Evolutionary conservation across 805 yeast genomes (phyloP).

Genomic region (Wickerhamomyces sydowiorum): DNA sequence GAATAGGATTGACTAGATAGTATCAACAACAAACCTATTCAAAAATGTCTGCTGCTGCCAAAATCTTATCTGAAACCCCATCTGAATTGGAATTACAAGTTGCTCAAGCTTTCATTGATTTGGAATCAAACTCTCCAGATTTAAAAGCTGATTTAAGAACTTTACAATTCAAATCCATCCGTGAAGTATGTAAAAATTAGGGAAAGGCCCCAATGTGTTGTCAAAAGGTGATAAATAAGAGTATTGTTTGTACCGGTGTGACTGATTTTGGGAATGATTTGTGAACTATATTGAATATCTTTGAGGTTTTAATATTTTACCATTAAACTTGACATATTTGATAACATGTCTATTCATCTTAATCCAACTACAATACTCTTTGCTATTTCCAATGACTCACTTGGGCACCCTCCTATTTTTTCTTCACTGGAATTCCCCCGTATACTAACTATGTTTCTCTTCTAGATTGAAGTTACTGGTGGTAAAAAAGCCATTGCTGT

Average conservation of each 20-base stretch:
- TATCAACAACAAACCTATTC: no score
- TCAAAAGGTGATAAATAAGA: background rate
- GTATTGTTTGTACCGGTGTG: background rate
- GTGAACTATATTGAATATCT: background rate
- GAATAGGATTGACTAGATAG: no score
- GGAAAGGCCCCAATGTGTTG: background rate
- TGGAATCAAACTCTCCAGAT: conserved; percentile 90
- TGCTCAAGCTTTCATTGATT: conserved; percentile 96
- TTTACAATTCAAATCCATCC: conserved; percentile 96
- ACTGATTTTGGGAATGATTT: background rate
- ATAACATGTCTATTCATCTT: background rate
- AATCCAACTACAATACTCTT: background rate
- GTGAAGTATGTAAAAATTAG: conserved; percentile 52
- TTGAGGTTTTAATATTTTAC: no score
- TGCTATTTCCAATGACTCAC: conserved; percentile 1
- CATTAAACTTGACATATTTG: no score
- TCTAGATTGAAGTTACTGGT: conserved; percentile 84
- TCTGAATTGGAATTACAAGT: conserved; percentile 98
- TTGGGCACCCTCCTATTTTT: conserved; percentile 1
- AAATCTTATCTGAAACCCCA: conserved; percentile 93
- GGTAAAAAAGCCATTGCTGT: conserved; percentile 98
- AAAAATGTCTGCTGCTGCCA: conserved; percentile 91
- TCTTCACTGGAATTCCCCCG: background rate
- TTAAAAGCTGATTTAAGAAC: conserved; percentile 97
- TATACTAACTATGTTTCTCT: conserved; percentile 16